phyloP scores from a whole-genome alignment of 129 eudicot genomes.

The Helichrysum umbraculigerum region DNA sequence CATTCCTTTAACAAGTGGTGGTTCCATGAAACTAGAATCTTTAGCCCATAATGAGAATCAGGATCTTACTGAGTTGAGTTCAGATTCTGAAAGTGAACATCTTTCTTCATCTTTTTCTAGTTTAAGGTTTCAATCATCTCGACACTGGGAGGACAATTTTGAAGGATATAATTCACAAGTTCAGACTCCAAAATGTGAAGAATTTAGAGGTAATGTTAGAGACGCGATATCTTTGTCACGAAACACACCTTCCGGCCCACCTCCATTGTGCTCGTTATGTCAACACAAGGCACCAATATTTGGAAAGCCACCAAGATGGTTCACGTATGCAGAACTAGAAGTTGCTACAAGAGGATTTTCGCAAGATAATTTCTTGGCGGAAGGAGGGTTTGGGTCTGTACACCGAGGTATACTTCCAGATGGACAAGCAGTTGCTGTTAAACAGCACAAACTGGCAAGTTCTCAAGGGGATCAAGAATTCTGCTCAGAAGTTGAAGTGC shows the following conservation, averaged over 20 bases:
- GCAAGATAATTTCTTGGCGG: conserved; percentile 83
- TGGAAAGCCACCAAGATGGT: conserved; percentile 98
- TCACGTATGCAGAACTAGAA: conserved; percentile 83
- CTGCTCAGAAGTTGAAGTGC: conserved; percentile 96
- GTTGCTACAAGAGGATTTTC: conserved; percentile 87
- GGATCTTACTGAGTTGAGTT: conserved; percentile 50
- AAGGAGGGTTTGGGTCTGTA: conserved; percentile 97
- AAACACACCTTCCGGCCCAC: conserved; percentile 71
- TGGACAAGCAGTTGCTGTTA: conserved; percentile 90
- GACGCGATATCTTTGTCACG: conserved; percentile 79
- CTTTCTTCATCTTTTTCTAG: conserved; percentile 67
- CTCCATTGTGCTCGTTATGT: conserved; percentile 92
- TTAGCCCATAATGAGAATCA: conserved; percentile 39
- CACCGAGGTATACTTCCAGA: conserved; percentile 84
- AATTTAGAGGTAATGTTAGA: conserved; percentile 72
- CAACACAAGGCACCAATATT: conserved; percentile 93
- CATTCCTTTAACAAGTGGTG: conserved; percentile 34
- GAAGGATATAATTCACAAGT: too few species aligned
- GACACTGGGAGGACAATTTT: conserved; percentile 38
- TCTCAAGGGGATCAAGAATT: conserved; percentile 98
- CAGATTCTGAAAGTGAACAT: conserved; percentile 72
- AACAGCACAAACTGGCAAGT: conserved; percentile 96
- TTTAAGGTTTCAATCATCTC: conserved; percentile 58
- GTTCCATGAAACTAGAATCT: conserved; percentile 34
- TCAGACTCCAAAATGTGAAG: conserved; percentile 29